Base-by-base conservation (phyloP, 495 filamentous ascomycete genomes). In the Podospora pseudoanserina region DNA sequence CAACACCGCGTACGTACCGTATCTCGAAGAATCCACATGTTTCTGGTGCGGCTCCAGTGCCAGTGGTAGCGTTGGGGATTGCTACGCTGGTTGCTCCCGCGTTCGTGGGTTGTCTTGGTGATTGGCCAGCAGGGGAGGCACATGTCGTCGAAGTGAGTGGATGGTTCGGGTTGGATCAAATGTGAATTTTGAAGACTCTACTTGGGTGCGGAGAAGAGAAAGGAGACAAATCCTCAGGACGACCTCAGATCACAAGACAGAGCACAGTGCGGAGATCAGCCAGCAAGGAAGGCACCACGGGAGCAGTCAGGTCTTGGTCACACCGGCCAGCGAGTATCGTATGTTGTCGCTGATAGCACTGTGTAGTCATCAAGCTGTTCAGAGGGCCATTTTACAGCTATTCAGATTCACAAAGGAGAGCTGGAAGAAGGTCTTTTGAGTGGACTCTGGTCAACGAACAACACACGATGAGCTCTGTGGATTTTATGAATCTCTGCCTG, bases 71-170 rank as follows among this genome's bases (percentile, higher is more conserved):
- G 39, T 49, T 49, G 39, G 66, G 19, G 26, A 49, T 3, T 32
- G 63, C 27, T 44, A 60, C 27, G 68, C 15, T 49, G 65, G 0
- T 44, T 59, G 18, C 60, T 64, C 32, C 76, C 74, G 32, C 74
- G 73, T 61, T 84, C 82, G 57, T 84, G 68, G 39, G 78, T 72
- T 60, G 78, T 70, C 44, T 83, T 78, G 19, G 77, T 69, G 60
- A 81, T 80, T 0, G 78, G 74, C 70, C 78, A 84, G 64, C 79
- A 83, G 16, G 79, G 79, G 30, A 82, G 62, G 66, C 81, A 84
- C 77, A 80, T 81, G 4, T 66, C 76, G 66, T 13, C 66, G 9
- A 49, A 3, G 6, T 49, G 39, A 18, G 39, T 49, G 13, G 13
- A 49, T 49, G 5, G 15, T 49, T 16, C 13, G 9, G 7, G 39